Evolutionary conservation across 1,139 yeast species (phyloP), one percentile per base, ranked within the genome.

Genomic region (Kodamaea arcana): DNA sequence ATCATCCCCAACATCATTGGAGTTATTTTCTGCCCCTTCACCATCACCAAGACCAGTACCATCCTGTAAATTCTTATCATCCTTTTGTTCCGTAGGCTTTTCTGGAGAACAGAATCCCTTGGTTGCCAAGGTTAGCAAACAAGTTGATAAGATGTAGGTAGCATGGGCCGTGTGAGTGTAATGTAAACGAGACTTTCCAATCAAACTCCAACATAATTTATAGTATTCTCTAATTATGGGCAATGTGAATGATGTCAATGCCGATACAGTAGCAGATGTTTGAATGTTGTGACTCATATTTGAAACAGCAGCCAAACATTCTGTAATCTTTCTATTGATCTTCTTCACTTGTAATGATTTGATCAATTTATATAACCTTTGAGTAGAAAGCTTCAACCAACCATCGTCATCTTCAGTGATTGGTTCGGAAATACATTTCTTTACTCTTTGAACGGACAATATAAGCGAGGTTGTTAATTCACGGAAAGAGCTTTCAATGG

Each of bases 31-130:
- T 3, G 84, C 95, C 43, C 96, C 97, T 42, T 83, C 88, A 15
- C 97, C 98, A 55, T 92, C 97, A 32, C 98, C 99, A 27, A 92
- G 68, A 9, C 98, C 98, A n/a, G 96, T 86, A 34, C 98, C 98
- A 34, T 82, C 86, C 24, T 81, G 82, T 52, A 81, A 50, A 48
- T 83, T 79, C 39, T 74, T 72, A 42, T 68, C 71, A 14, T 80
- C 77, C 41, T 78, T 73, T 36, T 78, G 76, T 35, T 85, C 92
- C 17, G 73, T 65, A 11, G 90, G 84, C 15, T 84, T 80, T 50
- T 83, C 83, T 18, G 98, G 98, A 3, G 94, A 77, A 54, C 99
- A 94, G 72, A 90, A 90, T 0, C 99, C 99, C 39, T 83, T 76
- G n/a, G 77, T 76, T 1, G 95, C 79, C 28, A 94, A 61, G 7